Conservation (phyloP, 23 red algal genomes). For the Chondrus crispus region DNA sequence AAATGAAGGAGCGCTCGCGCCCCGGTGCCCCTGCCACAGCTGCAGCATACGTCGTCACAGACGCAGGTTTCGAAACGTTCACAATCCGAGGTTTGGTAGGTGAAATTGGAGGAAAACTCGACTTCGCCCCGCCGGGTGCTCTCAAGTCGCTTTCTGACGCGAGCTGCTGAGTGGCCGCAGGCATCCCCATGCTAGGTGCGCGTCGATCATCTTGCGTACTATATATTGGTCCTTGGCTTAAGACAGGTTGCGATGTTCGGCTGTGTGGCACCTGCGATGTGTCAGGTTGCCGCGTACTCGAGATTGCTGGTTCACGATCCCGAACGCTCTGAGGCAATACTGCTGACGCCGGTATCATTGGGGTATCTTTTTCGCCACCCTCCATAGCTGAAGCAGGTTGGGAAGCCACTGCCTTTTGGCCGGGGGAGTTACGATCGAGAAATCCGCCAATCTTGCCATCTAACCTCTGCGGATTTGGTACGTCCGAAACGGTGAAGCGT, state of each 20-base stretch:
- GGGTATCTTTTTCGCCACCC: no score
- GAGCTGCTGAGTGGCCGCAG: not conserved
- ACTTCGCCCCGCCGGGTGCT: not conserved
- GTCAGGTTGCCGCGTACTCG: not conserved
- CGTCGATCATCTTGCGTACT: not conserved
- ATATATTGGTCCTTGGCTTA: not conserved
- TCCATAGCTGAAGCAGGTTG: not conserved
- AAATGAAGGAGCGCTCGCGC: not conserved
- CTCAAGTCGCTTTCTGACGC: not conserved
- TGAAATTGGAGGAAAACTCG: not conserved
- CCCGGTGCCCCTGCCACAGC: not conserved
- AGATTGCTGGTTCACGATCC: not conserved
- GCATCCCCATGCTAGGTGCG: not conserved
- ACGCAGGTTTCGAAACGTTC: not conserved
- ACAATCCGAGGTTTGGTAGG: not conserved
- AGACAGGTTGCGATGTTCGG: not conserved
- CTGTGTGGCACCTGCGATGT: not conserved
- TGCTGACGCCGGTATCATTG: not conserved
- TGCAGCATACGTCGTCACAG: not conserved
- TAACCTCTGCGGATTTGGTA: conserved; percentile 43
- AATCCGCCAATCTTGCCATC: conserved; percentile 51
- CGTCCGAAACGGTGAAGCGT: conserved; percentile 59
- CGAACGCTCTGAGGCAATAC: not conserved
- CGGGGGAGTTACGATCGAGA: conserved; percentile 9
- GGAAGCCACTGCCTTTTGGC: not conserved